Evolutionary conservation across 352 stramenopile species (phyloP).

Genomic region (Albugo laibachii): DNA sequence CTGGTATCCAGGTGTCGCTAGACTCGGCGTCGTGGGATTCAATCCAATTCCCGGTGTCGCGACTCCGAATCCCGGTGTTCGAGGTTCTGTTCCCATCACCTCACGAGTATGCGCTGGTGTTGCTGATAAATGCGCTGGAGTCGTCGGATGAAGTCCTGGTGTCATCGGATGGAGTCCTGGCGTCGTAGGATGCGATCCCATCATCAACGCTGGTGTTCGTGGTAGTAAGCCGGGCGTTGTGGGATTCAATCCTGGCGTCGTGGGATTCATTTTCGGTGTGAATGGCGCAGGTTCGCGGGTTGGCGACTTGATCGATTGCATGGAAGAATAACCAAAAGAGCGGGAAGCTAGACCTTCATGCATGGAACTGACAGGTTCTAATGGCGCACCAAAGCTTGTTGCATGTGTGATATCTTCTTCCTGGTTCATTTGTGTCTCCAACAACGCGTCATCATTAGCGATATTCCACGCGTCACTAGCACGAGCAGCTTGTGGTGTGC

Average conservation of each 20-base stretch:
- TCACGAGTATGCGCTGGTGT: slow-evolving; percentile 52
- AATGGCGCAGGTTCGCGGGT: slow-evolving; percentile 37
- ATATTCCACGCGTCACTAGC: slow-evolving; percentile 66
- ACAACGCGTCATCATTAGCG: slow-evolving; percentile 65
- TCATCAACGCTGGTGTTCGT: slow-evolving; percentile 55
- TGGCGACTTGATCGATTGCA: slow-evolving; percentile 34
- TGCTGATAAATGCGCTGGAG: slow-evolving; percentile 26
- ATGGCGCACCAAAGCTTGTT: slow-evolving; percentile 62
- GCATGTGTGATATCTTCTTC: slow-evolving; percentile 80
- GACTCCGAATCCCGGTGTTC: slow-evolving; percentile 68
- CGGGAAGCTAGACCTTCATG: slow-evolving; percentile 29
- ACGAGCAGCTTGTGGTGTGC: slow-evolving; percentile 38
- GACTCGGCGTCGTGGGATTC: slow-evolving; percentile 58
- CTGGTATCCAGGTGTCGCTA: slow-evolving; percentile 66
- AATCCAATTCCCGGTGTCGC: slow-evolving; percentile 60
- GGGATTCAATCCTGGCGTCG: slow-evolving; percentile 59
- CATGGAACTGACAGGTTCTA: slow-evolving; percentile 56
- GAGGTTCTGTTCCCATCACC: slow-evolving; percentile 61
- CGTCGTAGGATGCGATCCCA: slow-evolving; percentile 57
- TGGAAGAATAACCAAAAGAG: slow-evolving; percentile 21
- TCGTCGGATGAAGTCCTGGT: slow-evolving; percentile 18
- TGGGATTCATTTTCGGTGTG: slow-evolving; percentile 45
- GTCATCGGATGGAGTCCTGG: slow-evolving; percentile 66
- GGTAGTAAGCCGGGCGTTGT: slow-evolving; percentile 64
- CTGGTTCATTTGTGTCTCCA: slow-evolving; percentile 78